These are phyloP conservation scores for Ceratorhiza oryzae-sativae DNA, from an alignment of 1,284 basidiomycete species.

Conservation along the genomic window DNA sequence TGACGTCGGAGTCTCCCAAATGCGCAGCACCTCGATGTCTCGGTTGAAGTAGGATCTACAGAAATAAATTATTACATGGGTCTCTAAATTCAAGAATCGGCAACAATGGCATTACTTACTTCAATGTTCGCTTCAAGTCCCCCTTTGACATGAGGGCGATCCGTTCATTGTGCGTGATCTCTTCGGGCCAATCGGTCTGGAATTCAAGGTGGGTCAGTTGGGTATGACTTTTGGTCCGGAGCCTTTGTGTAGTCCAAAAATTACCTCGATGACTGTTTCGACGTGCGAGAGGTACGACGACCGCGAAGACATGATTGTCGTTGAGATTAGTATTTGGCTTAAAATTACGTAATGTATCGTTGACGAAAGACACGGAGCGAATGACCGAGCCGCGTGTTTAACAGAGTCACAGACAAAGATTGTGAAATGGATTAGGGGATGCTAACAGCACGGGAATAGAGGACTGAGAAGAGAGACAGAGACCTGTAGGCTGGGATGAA, in stretches of 20 bases:
- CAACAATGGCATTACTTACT: slow-evolving; percentile 16
- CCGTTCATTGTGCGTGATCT: slow-evolving; percentile 25
- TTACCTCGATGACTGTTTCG: slow-evolving; percentile 26
- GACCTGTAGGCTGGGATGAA: background rate
- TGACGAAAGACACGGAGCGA: background rate
- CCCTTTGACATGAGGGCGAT: slow-evolving; percentile 20
- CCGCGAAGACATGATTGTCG: too few species aligned
- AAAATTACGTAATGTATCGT: background rate
- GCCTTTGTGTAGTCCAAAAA: background rate
- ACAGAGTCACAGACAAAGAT: background rate
- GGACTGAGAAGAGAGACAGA: background rate
- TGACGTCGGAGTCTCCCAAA: slow-evolving; percentile 24
- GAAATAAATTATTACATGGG: too few species aligned
- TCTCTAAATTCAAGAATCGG: too few species aligned
- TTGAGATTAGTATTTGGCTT: too few species aligned
- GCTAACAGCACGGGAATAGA: too few species aligned
- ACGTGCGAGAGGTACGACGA: slow-evolving; percentile 25
- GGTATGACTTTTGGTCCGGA: background rate
- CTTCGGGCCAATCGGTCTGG: slow-evolving; percentile 32
- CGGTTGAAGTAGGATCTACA: slow-evolving; percentile 27
- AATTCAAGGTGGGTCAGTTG: background rate
- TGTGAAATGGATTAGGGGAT: background rate
- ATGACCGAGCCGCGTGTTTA: background rate
- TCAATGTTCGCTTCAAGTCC: slow-evolving; percentile 5
- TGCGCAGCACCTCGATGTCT: slow-evolving; percentile 26